Conservation (phyloP, 2,329 filamentous ascomycete species). For the Mollisia scopiformis region DNA sequence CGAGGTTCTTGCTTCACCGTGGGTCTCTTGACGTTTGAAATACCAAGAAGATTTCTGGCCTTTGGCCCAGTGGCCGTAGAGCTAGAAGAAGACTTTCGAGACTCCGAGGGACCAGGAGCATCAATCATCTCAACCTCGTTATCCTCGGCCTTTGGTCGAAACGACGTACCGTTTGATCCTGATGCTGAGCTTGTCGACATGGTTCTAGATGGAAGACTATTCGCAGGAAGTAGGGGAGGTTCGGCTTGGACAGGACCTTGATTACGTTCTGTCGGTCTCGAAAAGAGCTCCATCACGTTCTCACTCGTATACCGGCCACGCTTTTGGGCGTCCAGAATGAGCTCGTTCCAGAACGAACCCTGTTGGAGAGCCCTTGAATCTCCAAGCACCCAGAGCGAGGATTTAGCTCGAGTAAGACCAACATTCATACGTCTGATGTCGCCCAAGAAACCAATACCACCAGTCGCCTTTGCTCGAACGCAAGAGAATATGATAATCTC, state of each 20-base stretch:
- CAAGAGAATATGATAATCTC: conserved; percentile 99
- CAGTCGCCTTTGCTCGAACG: conserved; percentile 86
- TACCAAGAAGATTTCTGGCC: not conserved
- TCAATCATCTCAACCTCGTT: conserved; percentile 28
- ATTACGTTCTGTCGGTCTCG: conserved; percentile 43
- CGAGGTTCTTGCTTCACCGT: not conserved
- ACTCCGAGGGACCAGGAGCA: conserved; percentile 13
- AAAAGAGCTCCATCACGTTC: conserved; percentile 57
- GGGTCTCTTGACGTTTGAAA: not conserved
- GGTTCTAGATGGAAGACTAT: not conserved
- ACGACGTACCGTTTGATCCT: not conserved
- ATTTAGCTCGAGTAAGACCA: conserved; percentile 94
- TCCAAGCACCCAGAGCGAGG: conserved; percentile 93
- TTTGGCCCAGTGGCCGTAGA: not conserved
- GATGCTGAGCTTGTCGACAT: not conserved
- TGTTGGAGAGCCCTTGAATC: conserved; percentile 85
- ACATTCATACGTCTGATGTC: conserved; percentile 99
- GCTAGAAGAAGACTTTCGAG: conserved; percentile 15
- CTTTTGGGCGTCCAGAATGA: conserved; percentile 79
- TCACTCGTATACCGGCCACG: conserved; percentile 79
- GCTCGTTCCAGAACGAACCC: conserved; percentile 86
- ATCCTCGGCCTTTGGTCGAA: not conserved
- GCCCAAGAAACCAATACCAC: conserved; percentile 97
- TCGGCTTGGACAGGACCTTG: conserved; percentile 10
- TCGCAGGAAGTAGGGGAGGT: conserved; percentile 2